Conservation (phyloP, 2,329 filamentous ascomycete species). For the Botrytis hyacinthi region DNA sequence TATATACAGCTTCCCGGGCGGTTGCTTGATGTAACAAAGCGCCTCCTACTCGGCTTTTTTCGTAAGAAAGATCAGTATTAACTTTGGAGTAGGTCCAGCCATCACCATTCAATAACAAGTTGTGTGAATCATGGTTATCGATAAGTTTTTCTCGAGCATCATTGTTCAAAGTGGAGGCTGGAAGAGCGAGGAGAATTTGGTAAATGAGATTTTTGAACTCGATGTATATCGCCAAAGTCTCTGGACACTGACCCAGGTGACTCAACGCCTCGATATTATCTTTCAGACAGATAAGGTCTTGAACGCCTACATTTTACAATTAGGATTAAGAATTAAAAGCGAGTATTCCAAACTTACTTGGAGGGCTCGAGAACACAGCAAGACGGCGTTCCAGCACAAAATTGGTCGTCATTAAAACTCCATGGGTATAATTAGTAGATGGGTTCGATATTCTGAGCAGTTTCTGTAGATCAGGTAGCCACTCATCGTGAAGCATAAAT, state of each 20-base stretch:
- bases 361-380: slow-evolving; percentile 46
- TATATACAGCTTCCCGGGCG: slow-evolving; percentile 22
- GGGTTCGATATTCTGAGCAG: slow-evolving; percentile 33
- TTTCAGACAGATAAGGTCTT: slow-evolving; percentile 12
- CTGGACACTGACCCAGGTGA: neutral
- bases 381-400: slow-evolving; percentile 55
- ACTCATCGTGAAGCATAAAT: slow-evolving; percentile 53
- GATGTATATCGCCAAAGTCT: slow-evolving; percentile 38
- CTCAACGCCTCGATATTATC: neutral
- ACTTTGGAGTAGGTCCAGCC: slow-evolving; percentile 9
- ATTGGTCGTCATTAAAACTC: slow-evolving; percentile 54
- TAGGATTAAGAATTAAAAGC: neutral
- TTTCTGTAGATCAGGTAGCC: slow-evolving; percentile 45
- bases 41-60: neutral
- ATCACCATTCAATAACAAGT: neutral
- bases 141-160: neutral
- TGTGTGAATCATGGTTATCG: neutral
- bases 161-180: neutral
- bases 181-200: slow-evolving; percentile 11
- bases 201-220: slow-evolving; percentile 38
- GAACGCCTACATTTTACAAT: slow-evolving; percentile 1
- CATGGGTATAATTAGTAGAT: slow-evolving; percentile 56
- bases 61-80: neutral
- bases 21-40: slow-evolving; percentile 22
- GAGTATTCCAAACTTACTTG: slow-evolving; percentile 40